A percentile compares a stretch with the other conserved stretches of the same genome.
phyloP scores from a whole-genome alignment of 208 protist genomes.

The Strigomonas culicis region DNA sequence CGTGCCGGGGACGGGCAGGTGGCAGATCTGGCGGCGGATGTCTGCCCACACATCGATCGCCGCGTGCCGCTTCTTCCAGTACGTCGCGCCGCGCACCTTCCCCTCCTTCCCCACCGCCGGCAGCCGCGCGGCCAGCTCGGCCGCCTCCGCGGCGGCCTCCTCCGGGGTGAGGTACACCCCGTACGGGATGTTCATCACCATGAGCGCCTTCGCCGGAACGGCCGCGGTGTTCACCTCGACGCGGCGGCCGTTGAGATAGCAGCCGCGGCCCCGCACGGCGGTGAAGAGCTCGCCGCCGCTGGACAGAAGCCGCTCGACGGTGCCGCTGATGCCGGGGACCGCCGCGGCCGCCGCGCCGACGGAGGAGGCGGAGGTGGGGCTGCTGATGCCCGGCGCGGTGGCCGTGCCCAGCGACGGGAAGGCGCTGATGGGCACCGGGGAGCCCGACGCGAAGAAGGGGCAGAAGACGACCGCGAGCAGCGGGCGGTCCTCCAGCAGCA shows the following conservation, averaged over 20 bases:
- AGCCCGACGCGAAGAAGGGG: slow-evolving; percentile 30
- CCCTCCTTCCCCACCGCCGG: not conserved
- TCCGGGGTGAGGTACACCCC: slow-evolving; percentile 19
- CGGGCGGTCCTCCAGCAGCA: slow-evolving; percentile 38
- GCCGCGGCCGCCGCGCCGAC: not conserved
- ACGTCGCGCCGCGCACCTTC: slow-evolving; percentile 6
- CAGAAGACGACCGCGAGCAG: slow-evolving; percentile 65
- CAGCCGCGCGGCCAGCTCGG: not conserved
- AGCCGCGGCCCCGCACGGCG: slow-evolving; percentile 50
- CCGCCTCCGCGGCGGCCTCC: slow-evolving; percentile 9
- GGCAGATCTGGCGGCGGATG: too few species aligned
- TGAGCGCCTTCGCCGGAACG: slow-evolving; percentile 20
- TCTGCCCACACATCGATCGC: too few species aligned
- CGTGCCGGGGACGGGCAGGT: slow-evolving; percentile 34
- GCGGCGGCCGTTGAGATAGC: slow-evolving; percentile 48
- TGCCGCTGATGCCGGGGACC: slow-evolving; percentile 1
- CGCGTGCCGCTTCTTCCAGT: slow-evolving; percentile 10
- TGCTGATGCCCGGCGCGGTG: too few species aligned
- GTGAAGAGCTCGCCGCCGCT: slow-evolving; percentile 61
- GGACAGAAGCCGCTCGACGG: slow-evolving; percentile 14
- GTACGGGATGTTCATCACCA: slow-evolving; percentile 49
- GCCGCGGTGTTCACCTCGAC: slow-evolving; percentile 25
- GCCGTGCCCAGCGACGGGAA: too few species aligned
- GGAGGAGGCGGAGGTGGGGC: not conserved
- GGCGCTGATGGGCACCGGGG: not conserved